phyloP scores from a whole-genome alignment of 2,329 filamentous ascomycete genomes.

The Metarhizium sp. region DNA sequence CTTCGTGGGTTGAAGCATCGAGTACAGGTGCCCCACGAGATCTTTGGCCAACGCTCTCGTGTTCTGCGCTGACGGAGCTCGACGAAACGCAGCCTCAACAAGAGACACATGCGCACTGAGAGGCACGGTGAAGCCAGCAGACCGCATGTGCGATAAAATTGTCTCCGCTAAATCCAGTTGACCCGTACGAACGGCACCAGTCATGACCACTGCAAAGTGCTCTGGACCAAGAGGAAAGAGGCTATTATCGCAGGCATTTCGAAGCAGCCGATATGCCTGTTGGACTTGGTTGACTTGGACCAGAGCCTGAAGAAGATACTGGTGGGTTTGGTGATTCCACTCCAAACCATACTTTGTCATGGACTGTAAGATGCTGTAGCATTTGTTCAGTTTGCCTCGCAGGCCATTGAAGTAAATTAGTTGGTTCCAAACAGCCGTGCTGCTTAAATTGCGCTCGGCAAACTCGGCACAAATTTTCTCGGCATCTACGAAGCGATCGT shows the following conservation, averaged over 20 bases:
- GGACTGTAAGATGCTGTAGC: constrained; percentile 36
- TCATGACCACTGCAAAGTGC: constrained; percentile 46
- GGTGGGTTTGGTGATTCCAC: constrained; percentile 42
- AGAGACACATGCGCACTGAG: constrained; percentile 33
- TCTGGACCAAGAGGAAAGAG: constrained; percentile 35
- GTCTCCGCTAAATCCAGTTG: constrained; percentile 32
- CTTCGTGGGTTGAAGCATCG: constrained; percentile 5
- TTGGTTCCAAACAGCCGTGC: constrained; percentile 66
- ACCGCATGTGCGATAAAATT: constrained; percentile 33
- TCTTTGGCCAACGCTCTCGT: constrained; percentile 17
- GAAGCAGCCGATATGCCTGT: constrained; percentile 39
- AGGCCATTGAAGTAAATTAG: constrained; percentile 62
- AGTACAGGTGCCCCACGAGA: constrained; percentile 20
- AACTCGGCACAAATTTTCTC: constrained; percentile 37
- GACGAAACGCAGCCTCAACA: constrained; percentile 27
- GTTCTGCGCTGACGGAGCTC: constrained; percentile 14
- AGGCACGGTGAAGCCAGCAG: constrained; percentile 30
- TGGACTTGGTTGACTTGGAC: constrained; percentile 38
- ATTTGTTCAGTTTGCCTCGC: constrained; percentile 41
- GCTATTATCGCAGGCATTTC: constrained; percentile 30
- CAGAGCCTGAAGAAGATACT: constrained; percentile 38
- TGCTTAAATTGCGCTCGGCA: constrained; percentile 38
- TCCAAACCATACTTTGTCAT: constrained; percentile 39
- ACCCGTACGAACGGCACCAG: constrained; percentile 35
- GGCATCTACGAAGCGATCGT: constrained; percentile 25